phyloP scores from a whole-genome alignment of 805 yeast genomes.

The Ogataea pini region DNA sequence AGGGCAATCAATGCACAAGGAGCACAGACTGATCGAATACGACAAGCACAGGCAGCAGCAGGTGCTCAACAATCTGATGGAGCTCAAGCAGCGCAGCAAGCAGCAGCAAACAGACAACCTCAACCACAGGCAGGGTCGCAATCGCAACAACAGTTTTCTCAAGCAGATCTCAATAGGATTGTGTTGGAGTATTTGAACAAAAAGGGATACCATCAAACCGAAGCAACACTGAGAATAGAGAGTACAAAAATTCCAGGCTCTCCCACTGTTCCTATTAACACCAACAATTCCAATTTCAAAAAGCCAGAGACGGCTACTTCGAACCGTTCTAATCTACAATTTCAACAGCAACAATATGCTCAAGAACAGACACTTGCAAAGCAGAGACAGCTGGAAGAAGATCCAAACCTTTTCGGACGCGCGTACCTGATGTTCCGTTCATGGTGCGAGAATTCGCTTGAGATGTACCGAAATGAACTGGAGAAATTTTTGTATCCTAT shows the following conservation, averaged over 20 bases:
- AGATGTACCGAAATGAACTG: slow-evolving; percentile 86
- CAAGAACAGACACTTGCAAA: slow-evolving; percentile 28
- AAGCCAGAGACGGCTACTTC: slow-evolving; percentile 38
- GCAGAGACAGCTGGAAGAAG: slow-evolving; percentile 46
- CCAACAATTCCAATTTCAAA: slow-evolving; percentile 41
- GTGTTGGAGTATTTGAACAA: slow-evolving; percentile 91
- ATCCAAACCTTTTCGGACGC: slow-evolving; percentile 71
- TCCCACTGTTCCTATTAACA: slow-evolving; percentile 49
- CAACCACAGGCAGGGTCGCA: slow-evolving; percentile 11
- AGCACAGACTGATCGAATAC: slow-evolving; percentile 14
- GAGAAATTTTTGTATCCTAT: slow-evolving; percentile 84
- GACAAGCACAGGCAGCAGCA: slow-evolving; percentile 6
- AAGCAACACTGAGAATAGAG: slow-evolving; percentile 90
- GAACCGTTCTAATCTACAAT: slow-evolving; percentile 36
- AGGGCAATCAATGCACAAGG: slow-evolving; percentile 11
- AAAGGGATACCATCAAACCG: slow-evolving; percentile 93
- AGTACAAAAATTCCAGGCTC: slow-evolving; percentile 59
- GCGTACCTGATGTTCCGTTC: slow-evolving; percentile 79
- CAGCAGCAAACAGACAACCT: slow-evolving; percentile 7
- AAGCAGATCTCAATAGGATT: slow-evolving; percentile 86
- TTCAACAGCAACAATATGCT: slow-evolving; percentile 32
- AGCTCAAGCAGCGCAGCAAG: slow-evolving; percentile 9
- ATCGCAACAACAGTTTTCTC: slow-evolving; percentile 48
- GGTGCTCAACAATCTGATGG: slow-evolving; percentile 3
- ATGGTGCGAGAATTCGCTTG: slow-evolving; percentile 91